A percentile compares a stretch with the other conserved stretches of the same genome.
These are phyloP conservation scores for Cladorrhinum sp. DNA, from an alignment of 2,329 filamentous ascomycete genomes.

Conservation along the genomic window DNA sequence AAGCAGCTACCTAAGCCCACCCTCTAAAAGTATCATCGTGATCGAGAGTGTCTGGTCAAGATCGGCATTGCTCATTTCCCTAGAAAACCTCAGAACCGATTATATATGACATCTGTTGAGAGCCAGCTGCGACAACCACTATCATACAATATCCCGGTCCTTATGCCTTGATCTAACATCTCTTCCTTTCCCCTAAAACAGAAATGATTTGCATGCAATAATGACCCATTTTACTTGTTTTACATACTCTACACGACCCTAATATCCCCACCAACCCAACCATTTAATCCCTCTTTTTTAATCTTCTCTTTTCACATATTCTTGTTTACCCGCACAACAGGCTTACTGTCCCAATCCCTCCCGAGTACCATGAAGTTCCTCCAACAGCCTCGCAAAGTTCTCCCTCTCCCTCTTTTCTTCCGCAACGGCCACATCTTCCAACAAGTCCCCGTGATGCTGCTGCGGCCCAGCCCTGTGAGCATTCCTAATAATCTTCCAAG, in stretches of 20 bases:
- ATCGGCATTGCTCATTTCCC: no score
- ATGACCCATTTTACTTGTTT: not conserved
- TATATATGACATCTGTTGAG: no score
- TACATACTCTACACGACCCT: not conserved
- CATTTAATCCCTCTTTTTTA: not conserved
- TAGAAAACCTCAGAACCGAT: no score
- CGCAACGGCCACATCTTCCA: slow-evolving; percentile 47
- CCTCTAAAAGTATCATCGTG: no score
- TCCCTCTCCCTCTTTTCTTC: slow-evolving; percentile 35
- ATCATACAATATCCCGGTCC: not conserved
- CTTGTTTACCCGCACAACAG: not conserved
- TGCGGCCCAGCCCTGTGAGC: slow-evolving; percentile 36
- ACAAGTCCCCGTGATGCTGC: slow-evolving; percentile 45
- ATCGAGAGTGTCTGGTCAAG: no score
- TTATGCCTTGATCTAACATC: no score
- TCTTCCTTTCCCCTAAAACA: not conserved
- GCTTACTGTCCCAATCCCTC: not conserved
- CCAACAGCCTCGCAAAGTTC: slow-evolving; percentile 38
- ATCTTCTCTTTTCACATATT: no score
- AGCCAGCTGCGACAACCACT: no score
- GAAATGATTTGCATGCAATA: not conserved
- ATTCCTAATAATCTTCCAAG: slow-evolving; percentile 66
- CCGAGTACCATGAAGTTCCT: slow-evolving; percentile 38
- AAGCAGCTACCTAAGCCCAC: no score
- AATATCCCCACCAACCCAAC: no score